A percentile compares a stretch with the other conserved stretches of the same genome.
Conservation (phyloP, 2,329 filamentous ascomycete genomes). For the Massarina eburnea region DNA sequence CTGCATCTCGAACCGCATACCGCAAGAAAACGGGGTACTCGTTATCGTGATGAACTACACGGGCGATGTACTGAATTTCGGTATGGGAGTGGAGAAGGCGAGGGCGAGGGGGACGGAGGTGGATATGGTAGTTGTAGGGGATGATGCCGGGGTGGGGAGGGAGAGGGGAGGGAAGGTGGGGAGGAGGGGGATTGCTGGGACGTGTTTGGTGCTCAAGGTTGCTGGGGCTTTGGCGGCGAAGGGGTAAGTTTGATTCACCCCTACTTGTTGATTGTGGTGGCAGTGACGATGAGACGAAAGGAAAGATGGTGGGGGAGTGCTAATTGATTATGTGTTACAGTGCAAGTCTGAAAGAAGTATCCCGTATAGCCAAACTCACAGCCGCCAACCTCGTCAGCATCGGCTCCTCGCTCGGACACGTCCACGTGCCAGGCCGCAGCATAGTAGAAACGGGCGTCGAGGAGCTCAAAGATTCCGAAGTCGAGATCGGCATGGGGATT, state of each 20-base stretch:
- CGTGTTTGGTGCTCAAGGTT: slow-evolving; percentile 89
- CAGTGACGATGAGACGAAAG: not conserved
- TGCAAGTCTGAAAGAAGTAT: slow-evolving; percentile 66
- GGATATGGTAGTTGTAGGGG: slow-evolving; percentile 89
- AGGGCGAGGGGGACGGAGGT: slow-evolving; percentile 74
- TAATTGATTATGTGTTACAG: slow-evolving; percentile 24
- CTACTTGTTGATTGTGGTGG: not conserved
- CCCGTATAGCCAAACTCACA: slow-evolving; percentile 68
- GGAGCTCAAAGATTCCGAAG: slow-evolving; percentile 61
- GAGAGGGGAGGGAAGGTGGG: slow-evolving; percentile 87
- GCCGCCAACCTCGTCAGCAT: slow-evolving; percentile 81
- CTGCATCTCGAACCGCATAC: slow-evolving; percentile 73
- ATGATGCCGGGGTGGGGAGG: slow-evolving; percentile 88
- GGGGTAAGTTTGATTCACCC: slow-evolving; percentile 50
- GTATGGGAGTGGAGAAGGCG: slow-evolving; percentile 90
- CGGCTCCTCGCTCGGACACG: slow-evolving; percentile 82
- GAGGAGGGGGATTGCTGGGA: slow-evolving; percentile 85
- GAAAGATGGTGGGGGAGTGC: not conserved
- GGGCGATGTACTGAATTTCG: slow-evolving; percentile 77
- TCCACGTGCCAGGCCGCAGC: slow-evolving; percentile 85
- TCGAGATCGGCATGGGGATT: slow-evolving; percentile 74
- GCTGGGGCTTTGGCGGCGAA: slow-evolving; percentile 77
- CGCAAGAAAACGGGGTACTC: slow-evolving; percentile 71
- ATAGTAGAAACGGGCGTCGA: slow-evolving; percentile 56
- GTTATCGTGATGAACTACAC: slow-evolving; percentile 98